Percentiles rank a stretch among this genome's conserved stretches.
Evolutionary conservation across 305 asterid species (phyloP).

Genomic region (Salvia sclarea): DNA sequence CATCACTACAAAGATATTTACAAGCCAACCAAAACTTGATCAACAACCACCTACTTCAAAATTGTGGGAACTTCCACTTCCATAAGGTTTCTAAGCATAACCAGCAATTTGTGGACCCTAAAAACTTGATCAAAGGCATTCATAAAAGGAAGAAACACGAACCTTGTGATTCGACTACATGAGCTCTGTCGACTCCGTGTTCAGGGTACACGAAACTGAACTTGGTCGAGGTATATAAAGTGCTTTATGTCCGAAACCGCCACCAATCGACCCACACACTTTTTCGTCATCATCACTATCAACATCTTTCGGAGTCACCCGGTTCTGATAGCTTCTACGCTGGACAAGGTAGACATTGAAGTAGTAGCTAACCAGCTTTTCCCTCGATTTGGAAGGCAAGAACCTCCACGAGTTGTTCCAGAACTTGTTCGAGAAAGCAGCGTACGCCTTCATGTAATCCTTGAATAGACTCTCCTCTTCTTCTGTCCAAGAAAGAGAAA

Average conservation of each 20-base stretch:
- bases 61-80: constrained; percentile 22
- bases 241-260: constrained; percentile 53
- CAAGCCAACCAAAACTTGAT: constrained; percentile 6
- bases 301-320: constrained; percentile 63
- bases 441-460: constrained; percentile 39
- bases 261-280: constrained; percentile 64
- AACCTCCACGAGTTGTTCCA: constrained; percentile 44
- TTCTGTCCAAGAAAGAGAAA: constrained; percentile 77
- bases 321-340: constrained; percentile 80
- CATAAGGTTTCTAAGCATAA: constrained; percentile 6
- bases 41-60: constrained; percentile 21
- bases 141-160: neutral
- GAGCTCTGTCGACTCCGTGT: constrained; percentile 48
- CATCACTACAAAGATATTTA: neutral
- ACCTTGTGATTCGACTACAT: constrained; percentile 36
- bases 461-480: constrained; percentile 67
- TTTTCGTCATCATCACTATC: constrained; percentile 92
- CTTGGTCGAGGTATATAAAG: constrained; percentile 40
- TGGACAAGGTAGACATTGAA: constrained; percentile 62
- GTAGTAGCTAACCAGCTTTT: constrained; percentile 72
- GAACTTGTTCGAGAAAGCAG: constrained; percentile 41
- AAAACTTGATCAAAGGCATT: neutral
- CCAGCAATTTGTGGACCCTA: neutral
- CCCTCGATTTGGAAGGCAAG: constrained; percentile 61
- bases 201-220: constrained; percentile 47